These are phyloP conservation scores for Lentinus brumalis DNA, from an alignment of 768 basidiomycete species.

Conservation along the genomic window DNA sequence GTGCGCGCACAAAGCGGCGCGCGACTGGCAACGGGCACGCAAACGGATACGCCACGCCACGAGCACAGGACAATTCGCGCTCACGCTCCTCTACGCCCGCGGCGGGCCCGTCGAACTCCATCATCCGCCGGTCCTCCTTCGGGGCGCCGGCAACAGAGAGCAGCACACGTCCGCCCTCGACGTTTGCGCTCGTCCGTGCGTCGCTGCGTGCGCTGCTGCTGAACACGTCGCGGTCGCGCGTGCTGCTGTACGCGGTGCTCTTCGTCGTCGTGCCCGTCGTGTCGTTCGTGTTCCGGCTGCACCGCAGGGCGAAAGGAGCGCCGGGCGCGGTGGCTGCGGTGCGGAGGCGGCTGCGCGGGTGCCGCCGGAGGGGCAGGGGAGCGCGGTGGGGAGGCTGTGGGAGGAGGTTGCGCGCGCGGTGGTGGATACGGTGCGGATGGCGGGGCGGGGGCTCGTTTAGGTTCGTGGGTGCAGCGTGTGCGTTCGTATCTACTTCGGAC, in stretches of 20 bases:
- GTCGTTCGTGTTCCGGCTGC: constrained; percentile 53
- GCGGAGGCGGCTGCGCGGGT: constrained; percentile 50
- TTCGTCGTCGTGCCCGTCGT: constrained; percentile 45
- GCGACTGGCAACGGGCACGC: background rate
- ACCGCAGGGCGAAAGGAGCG: constrained; percentile 34
- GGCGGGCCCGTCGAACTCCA: constrained; percentile 2
- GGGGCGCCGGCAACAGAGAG: constrained; percentile 10
- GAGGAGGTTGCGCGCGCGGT: constrained; percentile 53
- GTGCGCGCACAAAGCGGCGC: constrained; percentile 20
- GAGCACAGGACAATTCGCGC: background rate
- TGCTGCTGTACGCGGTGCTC: constrained; percentile 47
- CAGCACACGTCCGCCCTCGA: constrained; percentile 22
- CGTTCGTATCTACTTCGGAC: no score
- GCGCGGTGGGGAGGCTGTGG: constrained; percentile 47
- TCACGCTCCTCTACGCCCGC: constrained; percentile 7
- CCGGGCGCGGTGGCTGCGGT: constrained; percentile 56
- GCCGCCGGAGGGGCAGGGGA: constrained; percentile 35
- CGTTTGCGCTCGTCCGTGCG: constrained; percentile 26
- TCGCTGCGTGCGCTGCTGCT: constrained; percentile 37
- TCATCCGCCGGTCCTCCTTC: constrained; percentile 19
- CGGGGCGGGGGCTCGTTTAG: constrained; percentile 70
- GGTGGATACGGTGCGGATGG: constrained; percentile 73
- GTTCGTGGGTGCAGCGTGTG: no score
- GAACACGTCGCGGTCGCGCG: constrained; percentile 49
- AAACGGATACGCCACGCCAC: background rate